These are phyloP conservation scores for Jackrogersella minutella DNA, from an alignment of 495 filamentous ascomycete genomes.

Conservation along the genomic window DNA sequence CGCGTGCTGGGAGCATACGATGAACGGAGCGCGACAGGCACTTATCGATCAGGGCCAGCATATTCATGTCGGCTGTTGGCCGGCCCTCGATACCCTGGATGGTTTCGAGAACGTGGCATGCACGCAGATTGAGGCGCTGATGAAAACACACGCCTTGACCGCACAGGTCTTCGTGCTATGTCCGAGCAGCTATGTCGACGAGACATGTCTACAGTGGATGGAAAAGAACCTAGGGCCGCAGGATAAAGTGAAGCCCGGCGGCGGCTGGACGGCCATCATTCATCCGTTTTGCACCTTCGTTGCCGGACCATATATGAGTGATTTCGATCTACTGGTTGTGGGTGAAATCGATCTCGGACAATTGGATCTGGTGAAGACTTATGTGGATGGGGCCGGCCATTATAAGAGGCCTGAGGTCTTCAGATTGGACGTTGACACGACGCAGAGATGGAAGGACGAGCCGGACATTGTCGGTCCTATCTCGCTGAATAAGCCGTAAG, in stretches of 20 bases:
- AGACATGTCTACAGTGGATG: conserved; percentile 54
- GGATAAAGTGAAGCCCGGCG: conserved; percentile 49
- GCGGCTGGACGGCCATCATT: conserved; percentile 51
- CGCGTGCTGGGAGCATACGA: conserved; percentile 61
- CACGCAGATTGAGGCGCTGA: conserved; percentile 54
- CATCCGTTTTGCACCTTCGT: conserved; percentile 49
- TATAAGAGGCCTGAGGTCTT: conserved; percentile 54
- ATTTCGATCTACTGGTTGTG: conserved; percentile 45
- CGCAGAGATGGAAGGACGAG: conserved; percentile 49
- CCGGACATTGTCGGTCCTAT: conserved; percentile 40
- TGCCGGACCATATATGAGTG: conserved; percentile 47
- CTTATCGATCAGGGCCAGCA: conserved; percentile 51
- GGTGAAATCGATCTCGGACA: conserved; percentile 53
- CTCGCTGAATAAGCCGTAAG: conserved; percentile 23
- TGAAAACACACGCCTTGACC: conserved; percentile 55
- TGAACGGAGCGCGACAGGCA: conserved; percentile 54
- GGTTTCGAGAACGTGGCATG: conserved; percentile 48
- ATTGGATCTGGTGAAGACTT: conserved; percentile 49
- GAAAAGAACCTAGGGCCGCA: conserved; percentile 50
- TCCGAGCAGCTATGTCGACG: conserved; percentile 52
- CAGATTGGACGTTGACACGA: conserved; percentile 43
- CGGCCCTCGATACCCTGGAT: conserved; percentile 49
- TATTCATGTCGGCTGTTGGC: conserved; percentile 53
- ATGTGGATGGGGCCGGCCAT: conserved; percentile 51
- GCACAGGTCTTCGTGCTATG: conserved; percentile 53